Conservation (phyloP, 805 yeast genomes). For the Metschnikowia colocasiae region DNA sequence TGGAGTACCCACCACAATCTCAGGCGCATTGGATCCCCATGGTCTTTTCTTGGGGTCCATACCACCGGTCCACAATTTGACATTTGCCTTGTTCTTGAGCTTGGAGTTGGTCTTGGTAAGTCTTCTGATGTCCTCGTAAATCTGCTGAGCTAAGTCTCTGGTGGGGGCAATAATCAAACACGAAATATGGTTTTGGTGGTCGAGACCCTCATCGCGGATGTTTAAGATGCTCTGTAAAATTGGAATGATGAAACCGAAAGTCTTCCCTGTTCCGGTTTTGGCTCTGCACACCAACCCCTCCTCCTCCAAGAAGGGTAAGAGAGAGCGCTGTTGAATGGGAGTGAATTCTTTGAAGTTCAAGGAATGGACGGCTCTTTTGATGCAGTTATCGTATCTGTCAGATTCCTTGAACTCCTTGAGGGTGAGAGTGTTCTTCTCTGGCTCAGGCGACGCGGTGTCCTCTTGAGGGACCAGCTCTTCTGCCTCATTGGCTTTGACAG, state of each 20-base stretch:
- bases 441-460: not conserved
- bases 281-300: slow-evolving; percentile 84
- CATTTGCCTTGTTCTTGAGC: slow-evolving; percentile 16
- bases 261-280: slow-evolving; percentile 94
- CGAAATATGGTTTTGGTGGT: slow-evolving; percentile 29
- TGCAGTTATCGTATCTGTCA: slow-evolving; percentile 8
- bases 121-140: slow-evolving; percentile 58
- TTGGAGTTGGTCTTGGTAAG: slow-evolving; percentile 26
- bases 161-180: slow-evolving; percentile 82
- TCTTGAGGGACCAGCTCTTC: not conserved
- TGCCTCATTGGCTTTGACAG: not conserved
- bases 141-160: slow-evolving; percentile 85
- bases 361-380: slow-evolving; percentile 14
- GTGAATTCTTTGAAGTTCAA: slow-evolving; percentile 53
- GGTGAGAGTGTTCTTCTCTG: slow-evolving; percentile 11
- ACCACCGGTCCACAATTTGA: slow-evolving; percentile 63
- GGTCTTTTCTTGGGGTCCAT: slow-evolving; percentile 33
- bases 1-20: slow-evolving; percentile 82
- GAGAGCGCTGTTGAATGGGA: slow-evolving; percentile 63
- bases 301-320: slow-evolving; percentile 51
- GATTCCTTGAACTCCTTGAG: slow-evolving; percentile 14
- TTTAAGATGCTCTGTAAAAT: slow-evolving; percentile 54
- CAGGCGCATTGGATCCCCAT: slow-evolving; percentile 39
- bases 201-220: slow-evolving; percentile 16
- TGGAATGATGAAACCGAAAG: slow-evolving; percentile 85